phyloP scores from a whole-genome alignment of 1,284 basidiomycete genomes.

The Boletellus dicymbophilus region DNA sequence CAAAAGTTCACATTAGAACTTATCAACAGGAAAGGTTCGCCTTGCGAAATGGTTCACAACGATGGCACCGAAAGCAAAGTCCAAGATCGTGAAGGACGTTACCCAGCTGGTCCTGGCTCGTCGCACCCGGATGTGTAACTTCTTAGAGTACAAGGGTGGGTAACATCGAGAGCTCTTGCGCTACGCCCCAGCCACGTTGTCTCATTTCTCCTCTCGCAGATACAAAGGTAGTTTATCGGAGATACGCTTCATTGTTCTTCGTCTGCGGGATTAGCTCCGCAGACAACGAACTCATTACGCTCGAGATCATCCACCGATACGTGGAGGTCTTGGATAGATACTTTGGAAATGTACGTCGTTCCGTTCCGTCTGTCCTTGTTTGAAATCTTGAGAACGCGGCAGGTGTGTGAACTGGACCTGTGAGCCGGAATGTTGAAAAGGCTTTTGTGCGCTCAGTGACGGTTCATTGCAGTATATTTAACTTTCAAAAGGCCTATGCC shows the following conservation, averaged over 20 bases:
- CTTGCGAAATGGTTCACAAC: conserved; percentile 99
- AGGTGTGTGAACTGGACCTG: conserved; percentile 98
- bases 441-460: background rate
- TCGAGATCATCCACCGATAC: conserved; percentile 98
- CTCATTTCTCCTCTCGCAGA: conserved; percentile 46
- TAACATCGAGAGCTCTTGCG: background rate
- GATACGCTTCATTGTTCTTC: conserved; percentile 99
- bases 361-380: background rate
- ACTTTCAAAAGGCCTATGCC: conserved; percentile 97
- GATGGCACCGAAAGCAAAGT: conserved; percentile 91
- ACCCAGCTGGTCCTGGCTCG: conserved; percentile 97
- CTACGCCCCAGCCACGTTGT: background rate
- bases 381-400: conserved; percentile 8
- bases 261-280: conserved; percentile 87
- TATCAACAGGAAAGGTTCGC: conserved; percentile 85
- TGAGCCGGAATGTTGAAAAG: conserved; percentile 37
- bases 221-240: conserved; percentile 95
- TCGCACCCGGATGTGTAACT: conserved; percentile 98
- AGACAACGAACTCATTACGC: conserved; percentile 93
- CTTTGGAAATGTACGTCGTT: conserved; percentile 88
- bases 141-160: conserved; percentile 97
- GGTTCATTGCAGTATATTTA: conserved; percentile 80
- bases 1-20: conserved; percentile 9
- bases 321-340: conserved; percentile 99
- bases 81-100: conserved; percentile 99